Percentiles rank a stretch among this genome's conserved stretches.
phyloP scores from a whole-genome alignment of 1,284 basidiomycete species.

The Austroboletus olivaceoglutinosus region DNA sequence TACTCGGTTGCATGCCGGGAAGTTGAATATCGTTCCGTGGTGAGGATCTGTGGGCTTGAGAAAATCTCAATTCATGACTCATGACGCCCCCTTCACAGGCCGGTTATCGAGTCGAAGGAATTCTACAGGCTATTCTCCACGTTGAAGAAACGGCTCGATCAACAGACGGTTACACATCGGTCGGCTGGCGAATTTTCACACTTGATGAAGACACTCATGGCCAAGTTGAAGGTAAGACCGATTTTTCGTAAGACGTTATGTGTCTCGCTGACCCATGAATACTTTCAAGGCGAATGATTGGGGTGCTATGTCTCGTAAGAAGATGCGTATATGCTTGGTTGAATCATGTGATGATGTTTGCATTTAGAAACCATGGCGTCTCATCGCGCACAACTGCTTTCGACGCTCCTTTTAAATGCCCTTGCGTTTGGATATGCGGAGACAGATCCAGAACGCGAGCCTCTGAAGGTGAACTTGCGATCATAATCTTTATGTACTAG shows the following conservation, averaged over 20 bases:
- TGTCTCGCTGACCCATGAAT: neutral
- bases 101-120: slow-evolving; percentile 58
- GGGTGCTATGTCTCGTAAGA: slow-evolving; percentile 58
- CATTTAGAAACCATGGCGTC: slow-evolving; percentile 53
- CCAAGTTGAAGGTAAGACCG: slow-evolving; percentile 54
- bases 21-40: slow-evolving; percentile 56
- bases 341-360: neutral
- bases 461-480: slow-evolving; percentile 42
- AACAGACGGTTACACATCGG: slow-evolving; percentile 47
- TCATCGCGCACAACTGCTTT: slow-evolving; percentile 49
- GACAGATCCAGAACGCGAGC: slow-evolving; percentile 44
- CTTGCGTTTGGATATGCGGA: slow-evolving; percentile 48
- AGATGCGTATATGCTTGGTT: neutral
- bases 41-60: slow-evolving; percentile 1
- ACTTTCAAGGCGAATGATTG: slow-evolving; percentile 57
- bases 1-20: slow-evolving; percentile 51
- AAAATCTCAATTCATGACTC: neutral
- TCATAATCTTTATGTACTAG: accelerated
- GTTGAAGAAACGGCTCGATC: slow-evolving; percentile 46
- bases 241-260: neutral
- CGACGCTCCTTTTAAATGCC: slow-evolving; percentile 42
- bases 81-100: slow-evolving; percentile 36
- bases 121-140: slow-evolving; percentile 54
- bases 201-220: slow-evolving; percentile 62
- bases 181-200: slow-evolving; percentile 55